These are phyloP conservation scores for Penium margaritaceum DNA, from an alignment of 139 green algal species.

Conservation along the genomic window DNA sequence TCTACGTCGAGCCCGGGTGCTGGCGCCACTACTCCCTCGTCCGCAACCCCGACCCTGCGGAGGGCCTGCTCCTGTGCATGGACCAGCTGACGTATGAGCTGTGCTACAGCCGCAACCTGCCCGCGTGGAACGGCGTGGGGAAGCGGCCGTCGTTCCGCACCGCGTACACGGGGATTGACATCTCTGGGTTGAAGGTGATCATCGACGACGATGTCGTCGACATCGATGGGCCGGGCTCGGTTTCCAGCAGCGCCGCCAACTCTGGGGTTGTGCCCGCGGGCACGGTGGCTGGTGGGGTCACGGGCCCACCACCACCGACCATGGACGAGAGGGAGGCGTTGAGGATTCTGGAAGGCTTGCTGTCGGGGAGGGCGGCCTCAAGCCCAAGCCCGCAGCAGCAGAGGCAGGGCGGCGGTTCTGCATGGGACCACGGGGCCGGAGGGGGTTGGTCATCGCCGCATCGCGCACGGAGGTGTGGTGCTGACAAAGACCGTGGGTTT, in stretches of 20 bases:
- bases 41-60: conserved; percentile 14
- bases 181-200: background rate
- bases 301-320: background rate
- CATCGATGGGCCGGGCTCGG: background rate
- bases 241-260: background rate
- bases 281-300: background rate
- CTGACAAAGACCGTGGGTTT: conserved; percentile 23
- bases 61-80: conserved; percentile 20
- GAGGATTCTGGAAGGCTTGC: background rate
- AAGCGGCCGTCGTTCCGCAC: conserved; percentile 20
- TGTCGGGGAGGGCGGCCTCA: background rate
- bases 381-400: no score
- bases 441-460: background rate
- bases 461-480: no score
- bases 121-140: conserved; percentile 13
- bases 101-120: conserved; percentile 28
- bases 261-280: background rate
- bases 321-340: background rate
- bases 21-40: background rate
- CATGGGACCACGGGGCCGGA: background rate
- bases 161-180: conserved; percentile 19
- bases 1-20: conserved; percentile 11
- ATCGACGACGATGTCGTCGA: background rate
- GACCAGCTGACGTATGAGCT: conserved; percentile 36
- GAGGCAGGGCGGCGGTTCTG: background rate